Percentiles rank a stretch among this genome's conserved stretches.
Evolutionary conservation across 208 protist genomes (phyloP).

Genomic region (Strigomonas oncopelti): DNA sequence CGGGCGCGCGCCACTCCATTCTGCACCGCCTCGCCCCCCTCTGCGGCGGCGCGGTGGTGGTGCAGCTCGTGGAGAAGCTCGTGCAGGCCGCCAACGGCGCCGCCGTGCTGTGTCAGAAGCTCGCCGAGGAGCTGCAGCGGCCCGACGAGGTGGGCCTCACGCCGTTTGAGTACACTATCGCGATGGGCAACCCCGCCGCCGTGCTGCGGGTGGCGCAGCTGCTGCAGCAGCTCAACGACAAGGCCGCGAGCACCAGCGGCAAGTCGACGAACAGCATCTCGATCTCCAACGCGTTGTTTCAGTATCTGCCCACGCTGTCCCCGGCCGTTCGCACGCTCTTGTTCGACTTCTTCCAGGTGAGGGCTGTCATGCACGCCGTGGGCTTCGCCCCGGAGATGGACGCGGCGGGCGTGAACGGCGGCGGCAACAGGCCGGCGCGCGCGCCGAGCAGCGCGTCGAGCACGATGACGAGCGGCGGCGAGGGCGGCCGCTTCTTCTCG

Average conservation of each 20-base stretch:
- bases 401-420: neutral
- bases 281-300: slow-evolving; percentile 41
- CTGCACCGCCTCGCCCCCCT: slow-evolving; percentile 44
- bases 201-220: slow-evolving; percentile 58
- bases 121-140: slow-evolving; percentile 38
- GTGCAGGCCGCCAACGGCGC: slow-evolving; percentile 17
- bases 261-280: slow-evolving; percentile 13
- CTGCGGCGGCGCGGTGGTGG: slow-evolving; percentile 40
- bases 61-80: slow-evolving; percentile 40
- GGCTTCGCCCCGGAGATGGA: slow-evolving; percentile 28
- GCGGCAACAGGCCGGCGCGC: neutral
- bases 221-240: slow-evolving; percentile 43
- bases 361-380: slow-evolving; percentile 36
- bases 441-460: neutral
- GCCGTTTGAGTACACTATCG: slow-evolving; percentile 67
- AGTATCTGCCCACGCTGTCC: slow-evolving; percentile 48
- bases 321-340: slow-evolving; percentile 65
- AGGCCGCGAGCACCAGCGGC: neutral
- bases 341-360: slow-evolving; percentile 70
- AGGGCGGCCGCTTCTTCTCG: neutral
- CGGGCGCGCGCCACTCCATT: slow-evolving; percentile 9
- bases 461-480: neutral
- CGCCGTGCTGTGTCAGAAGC: slow-evolving; percentile 26
- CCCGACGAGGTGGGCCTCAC: slow-evolving; percentile 52
- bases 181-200: slow-evolving; percentile 44